Evolutionary conservation across 257 asterid species (phyloP).

Genomic region (Jacaranda copaia): DNA sequence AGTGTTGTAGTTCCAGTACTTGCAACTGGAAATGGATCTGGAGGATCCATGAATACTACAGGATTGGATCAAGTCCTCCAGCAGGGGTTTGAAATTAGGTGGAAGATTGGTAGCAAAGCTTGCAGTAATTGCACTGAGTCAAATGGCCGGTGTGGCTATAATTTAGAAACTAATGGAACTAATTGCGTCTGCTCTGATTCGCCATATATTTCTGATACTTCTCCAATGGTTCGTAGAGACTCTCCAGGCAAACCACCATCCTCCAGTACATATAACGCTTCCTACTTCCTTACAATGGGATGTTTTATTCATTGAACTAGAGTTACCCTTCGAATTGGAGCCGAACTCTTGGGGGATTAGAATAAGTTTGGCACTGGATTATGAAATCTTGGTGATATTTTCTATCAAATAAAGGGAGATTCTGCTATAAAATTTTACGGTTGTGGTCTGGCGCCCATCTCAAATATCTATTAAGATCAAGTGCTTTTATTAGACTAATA

Average conservation of each 20-base stretch:
- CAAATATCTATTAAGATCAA: too few species aligned
- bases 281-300: not conserved
- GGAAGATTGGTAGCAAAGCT: constrained; percentile 52
- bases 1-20: constrained; percentile 63
- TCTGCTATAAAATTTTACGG: too few species aligned
- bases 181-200: constrained; percentile 63
- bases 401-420: too few species aligned
- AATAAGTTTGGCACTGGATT: too few species aligned
- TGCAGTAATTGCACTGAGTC: constrained; percentile 58
- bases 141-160: constrained; percentile 63
- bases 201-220: constrained; percentile 48
- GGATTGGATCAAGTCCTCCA: constrained; percentile 44
- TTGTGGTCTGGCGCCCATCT: too few species aligned
- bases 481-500: too few species aligned
- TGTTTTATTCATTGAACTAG: not conserved
- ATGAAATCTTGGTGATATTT: too few species aligned
- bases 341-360: too few species aligned
- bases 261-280: constrained; percentile 13
- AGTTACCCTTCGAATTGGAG: too few species aligned
- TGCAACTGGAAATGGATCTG: constrained; percentile 28
- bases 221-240: constrained; percentile 36
- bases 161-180: constrained; percentile 40
- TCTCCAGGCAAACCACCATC: constrained; percentile 29
- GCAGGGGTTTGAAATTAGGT: constrained; percentile 61
- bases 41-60: constrained; percentile 34